These are phyloP conservation scores for Pseudonitzschia multistriata DNA, from an alignment of 108 stramenopile species.

Conservation along the genomic window DNA sequence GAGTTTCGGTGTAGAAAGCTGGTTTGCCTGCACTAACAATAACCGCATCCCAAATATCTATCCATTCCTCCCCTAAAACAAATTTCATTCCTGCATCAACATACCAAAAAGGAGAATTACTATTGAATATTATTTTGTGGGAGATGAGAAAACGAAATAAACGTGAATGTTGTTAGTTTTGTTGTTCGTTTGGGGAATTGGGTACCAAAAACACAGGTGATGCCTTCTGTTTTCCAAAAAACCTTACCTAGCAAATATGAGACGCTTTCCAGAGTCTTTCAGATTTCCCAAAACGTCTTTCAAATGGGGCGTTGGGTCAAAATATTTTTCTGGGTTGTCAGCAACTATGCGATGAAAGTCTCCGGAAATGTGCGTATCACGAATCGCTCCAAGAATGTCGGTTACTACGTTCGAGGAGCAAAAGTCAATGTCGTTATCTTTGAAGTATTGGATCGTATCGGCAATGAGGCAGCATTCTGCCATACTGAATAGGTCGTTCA, in stretches of 20 bases:
- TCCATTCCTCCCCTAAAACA: conserved; percentile 89
- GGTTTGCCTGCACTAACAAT: conserved; percentile 90
- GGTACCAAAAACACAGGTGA: background rate
- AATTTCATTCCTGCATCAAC: conserved; percentile 93
- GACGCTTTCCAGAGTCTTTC: conserved; percentile 65
- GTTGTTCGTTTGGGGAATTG: background rate
- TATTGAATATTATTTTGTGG: background rate
- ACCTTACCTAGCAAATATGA: conserved; percentile 67
- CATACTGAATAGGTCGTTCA: conserved; percentile 95
- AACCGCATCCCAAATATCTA: conserved; percentile 75
- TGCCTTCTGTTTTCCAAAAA: conserved; percentile 1
- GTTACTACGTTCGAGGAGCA: conserved; percentile 74
- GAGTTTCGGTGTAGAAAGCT: conserved; percentile 83
- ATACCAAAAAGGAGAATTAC: conserved; percentile 92
- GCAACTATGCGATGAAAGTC: conserved; percentile 92
- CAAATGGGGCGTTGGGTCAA: conserved; percentile 73
- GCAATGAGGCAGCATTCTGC: conserved; percentile 96
- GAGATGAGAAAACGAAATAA: background rate
- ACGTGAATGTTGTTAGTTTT: background rate
- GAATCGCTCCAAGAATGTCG: conserved; percentile 87
- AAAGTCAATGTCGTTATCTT: conserved; percentile 73
- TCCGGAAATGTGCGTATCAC: conserved; percentile 89
- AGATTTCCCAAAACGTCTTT: conserved; percentile 65
- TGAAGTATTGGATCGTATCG: conserved; percentile 92
- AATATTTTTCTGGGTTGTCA: conserved; percentile 70